Conservation (phyloP, 139 green algal species). For the Chlorella sp. region DNA sequence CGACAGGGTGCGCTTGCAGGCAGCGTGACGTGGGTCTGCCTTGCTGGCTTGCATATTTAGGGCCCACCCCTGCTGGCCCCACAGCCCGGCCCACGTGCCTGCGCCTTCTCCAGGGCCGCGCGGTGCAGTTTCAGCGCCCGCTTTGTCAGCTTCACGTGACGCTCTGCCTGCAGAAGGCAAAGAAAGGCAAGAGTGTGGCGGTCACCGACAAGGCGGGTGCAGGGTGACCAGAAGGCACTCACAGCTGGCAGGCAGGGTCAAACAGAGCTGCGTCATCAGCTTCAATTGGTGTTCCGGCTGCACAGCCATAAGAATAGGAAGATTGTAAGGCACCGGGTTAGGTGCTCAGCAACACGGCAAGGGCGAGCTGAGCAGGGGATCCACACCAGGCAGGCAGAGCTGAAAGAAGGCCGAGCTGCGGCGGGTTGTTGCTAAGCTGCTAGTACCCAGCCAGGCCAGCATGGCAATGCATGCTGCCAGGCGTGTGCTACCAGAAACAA, state of each 20-base stretch:
- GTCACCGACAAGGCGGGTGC: not conserved
- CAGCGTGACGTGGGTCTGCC: too few species aligned
- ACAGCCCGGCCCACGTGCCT: not conserved
- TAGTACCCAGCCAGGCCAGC: too few species aligned
- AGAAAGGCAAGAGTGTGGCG: too few species aligned
- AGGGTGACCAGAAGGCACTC: too few species aligned
- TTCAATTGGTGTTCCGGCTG: constrained; percentile 25
- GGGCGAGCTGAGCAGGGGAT: too few species aligned
- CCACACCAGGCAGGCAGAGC: too few species aligned
- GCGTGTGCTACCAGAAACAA: not conserved
- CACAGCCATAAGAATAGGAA: too few species aligned
- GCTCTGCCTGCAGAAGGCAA: constrained; percentile 5
- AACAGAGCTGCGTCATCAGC: not conserved
- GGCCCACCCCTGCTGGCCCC: not conserved
- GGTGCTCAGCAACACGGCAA: not conserved
- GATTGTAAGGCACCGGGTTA: too few species aligned
- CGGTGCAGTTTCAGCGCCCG: constrained; percentile 2
- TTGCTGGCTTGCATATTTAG: not conserved
- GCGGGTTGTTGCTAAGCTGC: too few species aligned
- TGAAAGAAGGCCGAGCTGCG: too few species aligned
- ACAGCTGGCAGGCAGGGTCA: too few species aligned
- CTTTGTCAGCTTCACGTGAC: constrained; percentile 15
- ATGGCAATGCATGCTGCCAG: not conserved
- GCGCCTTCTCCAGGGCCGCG: constrained; percentile 16
- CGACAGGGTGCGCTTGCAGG: too few species aligned